phyloP scores from a whole-genome alignment of 495 filamentous ascomycete genomes.

The Hypomontagnella monticulosa region DNA sequence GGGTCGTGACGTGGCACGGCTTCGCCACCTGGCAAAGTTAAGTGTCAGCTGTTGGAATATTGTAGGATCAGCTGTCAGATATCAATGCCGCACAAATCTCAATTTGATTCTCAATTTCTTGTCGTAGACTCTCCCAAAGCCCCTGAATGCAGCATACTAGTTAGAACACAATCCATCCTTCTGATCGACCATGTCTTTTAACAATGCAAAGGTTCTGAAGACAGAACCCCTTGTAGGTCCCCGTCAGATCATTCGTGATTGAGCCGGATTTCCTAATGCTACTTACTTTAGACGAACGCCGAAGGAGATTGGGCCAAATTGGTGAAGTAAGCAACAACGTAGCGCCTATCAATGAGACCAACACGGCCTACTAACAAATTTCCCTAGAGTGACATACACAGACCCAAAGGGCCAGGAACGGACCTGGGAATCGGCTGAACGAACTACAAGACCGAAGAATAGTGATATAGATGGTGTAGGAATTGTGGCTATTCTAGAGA shows the following conservation, averaged over 20 bases:
- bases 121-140: too few relatives aligned
- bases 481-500: slow-evolving; percentile 86
- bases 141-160: neutral
- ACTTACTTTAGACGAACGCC: slow-evolving; percentile 44
- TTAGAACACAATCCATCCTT: too few relatives aligned
- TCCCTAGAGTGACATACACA: slow-evolving; percentile 70
- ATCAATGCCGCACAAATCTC: too few relatives aligned
- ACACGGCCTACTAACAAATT: slow-evolving; percentile 11
- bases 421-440: slow-evolving; percentile 85
- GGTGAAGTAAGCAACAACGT: slow-evolving; percentile 48
- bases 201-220: slow-evolving; percentile 59
- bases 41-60: too few relatives aligned
- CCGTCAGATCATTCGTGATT: slow-evolving; percentile 11
- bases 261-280: slow-evolving; percentile 1
- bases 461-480: slow-evolving; percentile 88
- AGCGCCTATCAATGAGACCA: neutral
- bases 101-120: too few relatives aligned
- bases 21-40: too few relatives aligned
- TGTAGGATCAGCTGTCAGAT: too few relatives aligned
- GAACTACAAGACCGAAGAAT: slow-evolving; percentile 73
- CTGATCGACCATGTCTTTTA: slow-evolving; percentile 45
- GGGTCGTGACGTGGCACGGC: too few relatives aligned
- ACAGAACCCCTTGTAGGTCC: slow-evolving; percentile 51
- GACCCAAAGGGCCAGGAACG: slow-evolving; percentile 74
- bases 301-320: slow-evolving; percentile 83